Evolutionary conservation across 306 rosid genomes (phyloP).

Genomic region (Glycine soja): DNA sequence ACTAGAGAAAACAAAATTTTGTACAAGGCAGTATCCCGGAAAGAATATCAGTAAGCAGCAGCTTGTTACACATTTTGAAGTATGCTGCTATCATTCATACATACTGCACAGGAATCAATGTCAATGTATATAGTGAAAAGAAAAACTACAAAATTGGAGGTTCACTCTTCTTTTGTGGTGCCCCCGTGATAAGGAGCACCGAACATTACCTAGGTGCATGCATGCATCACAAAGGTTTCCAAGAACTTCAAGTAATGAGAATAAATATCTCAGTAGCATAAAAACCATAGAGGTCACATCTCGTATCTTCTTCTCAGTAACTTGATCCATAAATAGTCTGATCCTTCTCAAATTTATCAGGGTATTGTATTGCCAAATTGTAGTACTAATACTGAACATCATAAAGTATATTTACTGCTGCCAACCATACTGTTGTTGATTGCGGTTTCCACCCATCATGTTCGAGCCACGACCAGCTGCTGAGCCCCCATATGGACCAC

Average conservation of each 20-base stretch:
- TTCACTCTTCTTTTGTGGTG: slow-evolving; percentile 6
- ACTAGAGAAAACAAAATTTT: background rate
- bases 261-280: slow-evolving; percentile 25
- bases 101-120: background rate
- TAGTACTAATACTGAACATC: background rate
- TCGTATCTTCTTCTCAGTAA: slow-evolving; percentile 21
- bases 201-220: slow-evolving; percentile 28
- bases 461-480: slow-evolving; percentile 54
- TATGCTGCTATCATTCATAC: background rate
- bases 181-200: background rate
- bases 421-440: slow-evolving; percentile 70
- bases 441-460: slow-evolving; percentile 58
- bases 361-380: slow-evolving; percentile 6
- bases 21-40: background rate
- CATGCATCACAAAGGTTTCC: slow-evolving; percentile 34
- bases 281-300: slow-evolving; percentile 8
- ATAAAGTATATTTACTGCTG: slow-evolving; percentile 44
- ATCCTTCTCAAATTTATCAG: slow-evolving; percentile 26
- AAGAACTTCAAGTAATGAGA: slow-evolving; percentile 19
- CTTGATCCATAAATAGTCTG: slow-evolving; percentile 4
- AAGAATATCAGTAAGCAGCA: slow-evolving; percentile 4
- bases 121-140: background rate
- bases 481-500: slow-evolving; percentile 66
- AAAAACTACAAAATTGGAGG: background rate
- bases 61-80: slow-evolving; percentile 22